These are phyloP conservation scores for Teratosphaeria nubilosa DNA, from an alignment of 2,329 filamentous ascomycete species.

Conservation along the genomic window DNA sequence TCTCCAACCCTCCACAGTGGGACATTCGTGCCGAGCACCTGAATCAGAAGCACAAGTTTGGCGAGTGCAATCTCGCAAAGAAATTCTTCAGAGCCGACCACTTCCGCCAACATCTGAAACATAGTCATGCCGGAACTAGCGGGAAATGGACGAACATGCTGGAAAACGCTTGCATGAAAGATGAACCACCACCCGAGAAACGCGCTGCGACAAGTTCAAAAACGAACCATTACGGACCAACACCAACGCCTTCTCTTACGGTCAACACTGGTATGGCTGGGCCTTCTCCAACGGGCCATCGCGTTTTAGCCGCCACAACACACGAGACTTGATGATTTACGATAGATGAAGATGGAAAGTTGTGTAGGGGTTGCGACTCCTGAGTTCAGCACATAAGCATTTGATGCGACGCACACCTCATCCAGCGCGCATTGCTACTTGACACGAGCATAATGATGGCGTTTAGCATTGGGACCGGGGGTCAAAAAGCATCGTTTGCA, in stretches of 20 bases:
- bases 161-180: constrained; percentile 93
- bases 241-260: constrained; percentile 16
- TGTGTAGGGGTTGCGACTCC: background rate
- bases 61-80: constrained; percentile 95
- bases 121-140: constrained; percentile 89
- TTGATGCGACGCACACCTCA: background rate
- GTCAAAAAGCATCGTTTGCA: background rate
- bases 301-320: constrained; percentile 4
- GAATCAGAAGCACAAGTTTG: constrained; percentile 87
- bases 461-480: background rate
- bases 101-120: constrained; percentile 95
- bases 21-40: constrained; percentile 77
- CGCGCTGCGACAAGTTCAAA: constrained; percentile 3
- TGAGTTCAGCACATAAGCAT: background rate
- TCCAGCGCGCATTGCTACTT: background rate
- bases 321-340: constrained; percentile 9
- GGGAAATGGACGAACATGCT: constrained; percentile 99
- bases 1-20: constrained; percentile 80
- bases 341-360: background rate
- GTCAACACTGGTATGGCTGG: constrained; percentile 15
- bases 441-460: background rate
- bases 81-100: constrained; percentile 97
- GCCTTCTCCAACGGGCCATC: background rate
- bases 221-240: background rate
- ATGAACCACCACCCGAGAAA: constrained; percentile 55